A percentile compares a stretch with the other conserved stretches of the same genome.
Conservation (phyloP, 768 basidiomycete genomes). For the Boletus huronensis region DNA sequence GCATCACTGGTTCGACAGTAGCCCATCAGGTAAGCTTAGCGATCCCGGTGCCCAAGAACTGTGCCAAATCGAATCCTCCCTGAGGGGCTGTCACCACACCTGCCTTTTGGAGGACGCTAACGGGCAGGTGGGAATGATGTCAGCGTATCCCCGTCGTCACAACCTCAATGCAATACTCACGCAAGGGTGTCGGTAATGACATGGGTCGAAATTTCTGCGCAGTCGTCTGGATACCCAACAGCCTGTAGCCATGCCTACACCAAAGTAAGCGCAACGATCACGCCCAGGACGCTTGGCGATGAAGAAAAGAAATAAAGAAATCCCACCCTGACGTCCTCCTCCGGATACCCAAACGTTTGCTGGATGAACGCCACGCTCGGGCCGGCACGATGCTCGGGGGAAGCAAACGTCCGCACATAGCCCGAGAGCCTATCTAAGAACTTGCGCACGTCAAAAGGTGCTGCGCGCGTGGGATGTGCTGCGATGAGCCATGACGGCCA, state of each 20-base stretch:
- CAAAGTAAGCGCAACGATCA: not conserved
- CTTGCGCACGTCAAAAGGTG: constrained; percentile 41
- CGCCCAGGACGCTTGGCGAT: not conserved
- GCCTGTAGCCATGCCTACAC: constrained; percentile 76
- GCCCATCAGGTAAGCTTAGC: constrained; percentile 43
- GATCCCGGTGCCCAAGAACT: constrained; percentile 57
- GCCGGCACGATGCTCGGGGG: constrained; percentile 49
- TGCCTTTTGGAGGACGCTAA: constrained; percentile 70
- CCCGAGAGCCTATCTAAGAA: constrained; percentile 66
- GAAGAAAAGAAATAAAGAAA: not conserved
- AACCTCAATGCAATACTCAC: constrained; percentile 37
- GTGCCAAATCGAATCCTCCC: constrained; percentile 49
- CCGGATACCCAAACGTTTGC: constrained; percentile 74
- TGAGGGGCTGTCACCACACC: constrained; percentile 58
- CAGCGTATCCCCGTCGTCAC: not conserved
- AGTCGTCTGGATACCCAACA: constrained; percentile 70
- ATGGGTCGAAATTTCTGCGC: constrained; percentile 56
- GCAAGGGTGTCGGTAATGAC: constrained; percentile 68
- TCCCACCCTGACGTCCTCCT: constrained; percentile 72
- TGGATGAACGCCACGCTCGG: constrained; percentile 74
- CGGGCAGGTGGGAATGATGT: not conserved
- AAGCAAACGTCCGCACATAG: constrained; percentile 67
- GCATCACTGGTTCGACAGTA: not conserved
- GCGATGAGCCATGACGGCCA: constrained; percentile 98
- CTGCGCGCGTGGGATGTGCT: constrained; percentile 68